These are phyloP conservation scores for Thamnidium elegans DNA, from an alignment of 192 early-diverging fungal genomes.

Conservation along the genomic window DNA sequence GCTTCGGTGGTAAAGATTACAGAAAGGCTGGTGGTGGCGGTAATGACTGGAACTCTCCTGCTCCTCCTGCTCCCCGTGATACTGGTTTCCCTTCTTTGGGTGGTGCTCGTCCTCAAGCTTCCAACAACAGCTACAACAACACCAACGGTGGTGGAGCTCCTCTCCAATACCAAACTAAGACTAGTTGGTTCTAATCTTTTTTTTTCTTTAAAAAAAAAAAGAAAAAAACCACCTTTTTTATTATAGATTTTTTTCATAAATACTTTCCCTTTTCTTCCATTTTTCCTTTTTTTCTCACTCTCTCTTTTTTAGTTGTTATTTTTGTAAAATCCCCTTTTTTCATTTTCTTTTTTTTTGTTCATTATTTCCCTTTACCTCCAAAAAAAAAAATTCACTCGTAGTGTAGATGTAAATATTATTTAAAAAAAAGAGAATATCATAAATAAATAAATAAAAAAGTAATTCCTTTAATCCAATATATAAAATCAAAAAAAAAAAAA, in stretches of 20 bases:
- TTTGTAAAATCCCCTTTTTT: too few species aligned
- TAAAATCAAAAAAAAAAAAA: too few species aligned
- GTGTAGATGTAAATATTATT: too few species aligned
- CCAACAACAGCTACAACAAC: conserved; percentile 5
- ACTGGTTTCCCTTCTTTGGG: conserved; percentile 19
- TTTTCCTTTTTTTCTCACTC: not conserved
- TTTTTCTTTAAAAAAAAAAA: too few species aligned
- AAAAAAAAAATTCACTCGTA: too few species aligned
- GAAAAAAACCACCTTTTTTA: not conserved
- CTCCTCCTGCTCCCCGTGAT: conserved; percentile 9
- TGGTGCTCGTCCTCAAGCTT: conserved; percentile 7
- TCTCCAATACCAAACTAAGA: conserved; percentile 39
- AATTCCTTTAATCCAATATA: too few species aligned
- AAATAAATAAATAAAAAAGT: too few species aligned
- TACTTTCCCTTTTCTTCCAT: not conserved
- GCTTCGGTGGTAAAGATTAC: conserved; percentile 30
- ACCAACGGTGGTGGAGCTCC: conserved; percentile 12
- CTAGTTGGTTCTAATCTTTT: conserved; percentile 37
- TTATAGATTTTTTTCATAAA: conserved; percentile 1
- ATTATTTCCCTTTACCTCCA: too few species aligned
- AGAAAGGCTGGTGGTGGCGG: conserved; percentile 14
- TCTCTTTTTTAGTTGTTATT: not conserved
- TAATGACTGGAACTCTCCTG: conserved; percentile 11
- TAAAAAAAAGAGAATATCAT: too few species aligned
- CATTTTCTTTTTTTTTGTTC: too few species aligned